Evolutionary conservation across 306 rosid genomes (phyloP), one percentile per base, ranked within the genome.

Genomic region (Cucurbita ficifolia): DNA sequence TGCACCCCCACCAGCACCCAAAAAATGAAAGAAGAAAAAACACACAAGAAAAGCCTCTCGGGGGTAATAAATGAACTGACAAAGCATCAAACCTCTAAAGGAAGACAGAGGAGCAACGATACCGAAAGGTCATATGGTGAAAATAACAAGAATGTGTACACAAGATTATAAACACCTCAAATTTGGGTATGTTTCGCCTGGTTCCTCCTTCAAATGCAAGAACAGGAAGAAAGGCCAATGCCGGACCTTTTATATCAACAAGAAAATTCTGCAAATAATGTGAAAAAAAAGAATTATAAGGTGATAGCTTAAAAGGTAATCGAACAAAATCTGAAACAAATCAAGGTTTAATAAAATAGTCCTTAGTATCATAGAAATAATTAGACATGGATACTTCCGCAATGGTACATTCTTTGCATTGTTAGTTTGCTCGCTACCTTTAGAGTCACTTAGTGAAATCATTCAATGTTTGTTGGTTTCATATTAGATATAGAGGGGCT

Each of bases 141-240:
- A 74, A 71, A 43, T 58, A 69, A 33, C 46, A 72, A 70, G 14
- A 24, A 53, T 38, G 53, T 40, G 21, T 5, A 8, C 76, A 39
- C 11, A 5, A 54, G 51, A 6, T 45, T 48, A 62, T 61, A 70
- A 87, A 71, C 70, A 89, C 97, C 98, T 90, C 89, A 81, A 94
- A 89, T 76, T 83, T 89, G 3, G 98, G 97, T 77, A 94, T 89
- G 87, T 94, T 94, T 81, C 97, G 86, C 84, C 98, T 86, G 10
- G 98, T 94, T 83, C 97, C 98, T 81, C 98, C 98, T 89, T 94
- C 98, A 63, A 94, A 94, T 60, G 98, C 97, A 80, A 90, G 98
- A 80, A 94, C 98, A 0, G 97, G 98, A 74, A 94, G 80, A 86
- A 77, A 82, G 39, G 92, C 97, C 80, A 94, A n/a, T 40, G 84